Percentiles rank a stretch among this genome's conserved stretches.
These are phyloP conservation scores for Periconia sp. DNA, from an alignment of 2,329 filamentous ascomycete genomes.

Conservation along the genomic window DNA sequence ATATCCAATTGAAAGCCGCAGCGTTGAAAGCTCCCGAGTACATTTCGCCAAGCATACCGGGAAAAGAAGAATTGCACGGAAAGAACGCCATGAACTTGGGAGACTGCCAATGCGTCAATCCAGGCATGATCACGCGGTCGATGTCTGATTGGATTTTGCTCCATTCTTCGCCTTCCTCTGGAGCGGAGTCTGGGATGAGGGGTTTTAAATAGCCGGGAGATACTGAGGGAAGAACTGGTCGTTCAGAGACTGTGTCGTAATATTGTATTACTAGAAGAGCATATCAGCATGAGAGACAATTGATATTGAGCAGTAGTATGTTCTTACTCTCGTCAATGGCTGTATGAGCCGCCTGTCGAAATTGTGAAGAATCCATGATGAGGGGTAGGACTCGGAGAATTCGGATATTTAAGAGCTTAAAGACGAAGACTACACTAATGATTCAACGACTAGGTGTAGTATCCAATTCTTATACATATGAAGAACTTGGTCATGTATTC, in stretches of 20 bases:
- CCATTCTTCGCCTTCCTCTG: conserved; percentile 74
- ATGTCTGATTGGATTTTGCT: conserved; percentile 81
- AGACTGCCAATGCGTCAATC: conserved; percentile 92
- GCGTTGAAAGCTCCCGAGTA: conserved; percentile 88
- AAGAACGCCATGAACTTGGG: conserved; percentile 96
- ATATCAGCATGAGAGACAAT: conserved; percentile 3
- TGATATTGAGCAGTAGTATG: not conserved
- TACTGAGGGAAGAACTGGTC: conserved; percentile 77
- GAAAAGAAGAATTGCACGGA: conserved; percentile 80
- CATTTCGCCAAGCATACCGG: conserved; percentile 87
- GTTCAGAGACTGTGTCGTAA: conserved; percentile 74
- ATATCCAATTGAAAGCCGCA: conserved; percentile 97
- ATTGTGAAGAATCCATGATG: conserved; percentile 79
- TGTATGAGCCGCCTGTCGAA: conserved; percentile 75
- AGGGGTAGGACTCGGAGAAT: not conserved
- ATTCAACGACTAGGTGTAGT: no score
- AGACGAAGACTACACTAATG: no score
- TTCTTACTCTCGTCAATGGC: conserved; percentile 80
- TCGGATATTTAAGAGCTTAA: no score
- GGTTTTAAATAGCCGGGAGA: conserved; percentile 85
- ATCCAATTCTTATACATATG: no score
- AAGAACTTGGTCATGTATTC: no score
- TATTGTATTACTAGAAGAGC: conserved; percentile 73
- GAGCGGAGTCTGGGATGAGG: conserved; percentile 73
- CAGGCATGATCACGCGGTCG: conserved; percentile 84